Base-by-base conservation (phyloP, 331 rosid species). In the Quercus tomentella region DNA sequence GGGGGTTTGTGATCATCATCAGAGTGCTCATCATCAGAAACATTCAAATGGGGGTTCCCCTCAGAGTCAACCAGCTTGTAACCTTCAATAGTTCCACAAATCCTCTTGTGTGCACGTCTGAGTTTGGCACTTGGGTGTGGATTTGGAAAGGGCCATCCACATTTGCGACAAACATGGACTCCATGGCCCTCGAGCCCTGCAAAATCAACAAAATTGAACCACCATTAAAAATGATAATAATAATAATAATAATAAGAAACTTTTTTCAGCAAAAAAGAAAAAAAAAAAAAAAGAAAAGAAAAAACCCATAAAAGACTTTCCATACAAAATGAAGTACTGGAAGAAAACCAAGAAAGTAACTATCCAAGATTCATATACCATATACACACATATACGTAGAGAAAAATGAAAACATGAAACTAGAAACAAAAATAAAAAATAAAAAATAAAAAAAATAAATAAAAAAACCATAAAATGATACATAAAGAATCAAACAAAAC, bases 101-200 rank as follows among this genome's bases (percentile, higher is more conserved):
- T 90, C 94, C 77, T 92, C 93, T 84, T 92, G 79, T 95, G 99
- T 9, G 97, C 88, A 52, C 99, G 96, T 80, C 99, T 88, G 45
- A 80, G 92, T 70, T 76, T 91, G 16, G 99, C 86, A 81, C 97
- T 93, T 22, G 99, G 99, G 75, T 95, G 99, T 61, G 93, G 87
- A 69, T 91, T 95, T 10, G 99, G 97, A 28, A 78, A 95, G 9
- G 84, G 83, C 96, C 97, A 95, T 75, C 98, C 94, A 86, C 99
- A 95, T 87, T 91, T 91, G 85, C 45, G 74, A 76, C 99, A 95
- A 31, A 90, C 68, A 78, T 89, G 76, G 33, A 84, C 87, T 84
- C 90, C 93, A 76, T 86, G 95, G 70, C 70, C 77, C 72, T 88
- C 94, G 18, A 78, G 74, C 74, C 90, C 98, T 90, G 77, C 82